Evolutionary conservation across 306 rosid species (phyloP).

Genomic region (Fagus sylvatica): DNA sequence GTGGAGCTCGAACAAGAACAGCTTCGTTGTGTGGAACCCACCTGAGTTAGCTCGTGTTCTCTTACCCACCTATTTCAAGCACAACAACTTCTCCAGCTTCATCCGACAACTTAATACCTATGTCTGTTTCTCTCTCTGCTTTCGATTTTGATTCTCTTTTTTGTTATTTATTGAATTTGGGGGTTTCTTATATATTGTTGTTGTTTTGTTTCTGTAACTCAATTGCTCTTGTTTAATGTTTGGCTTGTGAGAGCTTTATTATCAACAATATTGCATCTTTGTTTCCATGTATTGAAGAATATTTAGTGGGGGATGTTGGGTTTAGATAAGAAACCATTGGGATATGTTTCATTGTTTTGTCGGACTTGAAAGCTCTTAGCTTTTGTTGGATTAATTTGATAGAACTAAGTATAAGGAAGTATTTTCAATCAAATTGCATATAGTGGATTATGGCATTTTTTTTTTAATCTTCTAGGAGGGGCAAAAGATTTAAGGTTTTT

Average conservation of each 20-base stretch:
- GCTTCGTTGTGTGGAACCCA: conserved; percentile 95
- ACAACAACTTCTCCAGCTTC: conserved; percentile 96
- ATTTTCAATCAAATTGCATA: background rate
- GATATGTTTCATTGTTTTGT: background rate
- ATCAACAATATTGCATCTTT: no score
- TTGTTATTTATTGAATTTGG: no score
- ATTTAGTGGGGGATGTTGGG: background rate
- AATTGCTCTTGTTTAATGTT: no score
- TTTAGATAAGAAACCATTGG: background rate
- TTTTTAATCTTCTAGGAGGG: background rate
- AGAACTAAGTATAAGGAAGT: no score
- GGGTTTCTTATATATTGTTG: no score
- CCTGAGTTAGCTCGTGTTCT: conserved; percentile 83
- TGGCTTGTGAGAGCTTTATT: no score
- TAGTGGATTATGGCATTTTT: background rate
- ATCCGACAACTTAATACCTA: conserved; percentile 97
- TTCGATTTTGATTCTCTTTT: background rate
- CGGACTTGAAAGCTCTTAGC: no score
- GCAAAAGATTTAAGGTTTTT: background rate
- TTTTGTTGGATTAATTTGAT: background rate
- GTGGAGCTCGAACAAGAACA: conserved; percentile 66
- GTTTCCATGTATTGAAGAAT: no score
- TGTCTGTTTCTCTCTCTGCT: conserved; percentile 41
- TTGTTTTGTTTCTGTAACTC: no score
- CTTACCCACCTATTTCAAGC: conserved; percentile 90